A percentile compares a stretch with the other conserved stretches of the same genome.
Evolutionary conservation across 2,329 filamentous ascomycete species (phyloP).

Genomic region (Leptographium procerum): DNA sequence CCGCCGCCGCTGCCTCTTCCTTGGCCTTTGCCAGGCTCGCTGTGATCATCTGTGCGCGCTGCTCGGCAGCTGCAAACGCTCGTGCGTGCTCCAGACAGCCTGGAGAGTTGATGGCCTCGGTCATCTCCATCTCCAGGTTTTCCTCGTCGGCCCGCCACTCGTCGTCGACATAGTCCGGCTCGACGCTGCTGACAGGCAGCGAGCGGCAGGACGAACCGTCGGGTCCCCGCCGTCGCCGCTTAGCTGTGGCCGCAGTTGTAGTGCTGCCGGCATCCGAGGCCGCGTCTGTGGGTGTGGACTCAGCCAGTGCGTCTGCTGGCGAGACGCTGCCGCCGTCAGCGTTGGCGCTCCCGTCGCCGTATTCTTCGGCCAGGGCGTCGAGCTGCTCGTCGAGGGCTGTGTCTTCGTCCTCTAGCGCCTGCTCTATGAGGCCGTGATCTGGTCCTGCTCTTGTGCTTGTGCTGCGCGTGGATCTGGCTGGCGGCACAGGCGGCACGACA

Average conservation of each 20-base stretch:
- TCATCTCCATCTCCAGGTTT: slow-evolving; percentile 58
- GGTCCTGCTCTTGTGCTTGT: neutral
- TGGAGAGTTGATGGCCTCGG: slow-evolving; percentile 53
- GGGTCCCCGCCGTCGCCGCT: slow-evolving; percentile 3
- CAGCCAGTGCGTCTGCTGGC: neutral
- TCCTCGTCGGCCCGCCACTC: slow-evolving; percentile 54
- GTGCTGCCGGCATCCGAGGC: neutral
- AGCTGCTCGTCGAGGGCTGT: slow-evolving; percentile 19
- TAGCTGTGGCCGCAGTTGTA: neutral
- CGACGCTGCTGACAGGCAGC: slow-evolving; percentile 14
- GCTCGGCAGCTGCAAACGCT: slow-evolving; percentile 45
- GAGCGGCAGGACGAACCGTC: slow-evolving; percentile 13
- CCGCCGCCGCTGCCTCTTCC: neutral
- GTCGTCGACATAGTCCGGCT: slow-evolving; percentile 45
- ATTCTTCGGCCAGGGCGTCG: slow-evolving; percentile 31
- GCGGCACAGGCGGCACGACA: slow-evolving; percentile 44
- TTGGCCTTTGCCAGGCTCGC: slow-evolving; percentile 4
- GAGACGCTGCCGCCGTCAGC: neutral
- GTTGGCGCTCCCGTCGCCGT: slow-evolving; percentile 24
- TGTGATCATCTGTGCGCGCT: slow-evolving; percentile 28
- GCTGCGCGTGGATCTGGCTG: slow-evolving; percentile 6
- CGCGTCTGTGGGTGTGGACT: neutral
- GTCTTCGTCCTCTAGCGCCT: slow-evolving; percentile 7
- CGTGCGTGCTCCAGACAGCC: slow-evolving; percentile 44
- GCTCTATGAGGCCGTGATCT: slow-evolving; percentile 8